Evolutionary conservation across 1,139 yeast species (phyloP).

Genomic region (Diutina pseudorugosa): DNA sequence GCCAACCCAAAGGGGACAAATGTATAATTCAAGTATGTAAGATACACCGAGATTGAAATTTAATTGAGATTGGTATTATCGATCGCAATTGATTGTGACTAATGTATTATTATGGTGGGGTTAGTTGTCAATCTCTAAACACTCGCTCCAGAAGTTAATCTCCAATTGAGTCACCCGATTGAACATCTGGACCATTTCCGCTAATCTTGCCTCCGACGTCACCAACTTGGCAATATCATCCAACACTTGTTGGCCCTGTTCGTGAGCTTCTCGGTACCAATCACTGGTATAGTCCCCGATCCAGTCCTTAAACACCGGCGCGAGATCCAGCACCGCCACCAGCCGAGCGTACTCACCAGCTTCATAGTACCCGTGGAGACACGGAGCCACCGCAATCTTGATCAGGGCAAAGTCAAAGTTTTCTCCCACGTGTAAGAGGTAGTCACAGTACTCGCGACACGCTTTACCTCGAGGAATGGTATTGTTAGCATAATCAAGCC

Average conservation of each 20-base stretch:
- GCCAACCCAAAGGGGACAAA: too few relatives aligned
- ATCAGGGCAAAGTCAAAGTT: constrained; percentile 51
- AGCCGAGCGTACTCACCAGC: neutral
- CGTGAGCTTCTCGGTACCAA: constrained; percentile 42
- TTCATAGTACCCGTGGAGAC: constrained; percentile 53
- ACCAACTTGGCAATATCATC: constrained; percentile 10
- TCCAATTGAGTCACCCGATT: constrained; percentile 48
- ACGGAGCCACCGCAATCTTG: constrained; percentile 62
- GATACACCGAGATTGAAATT: too few relatives aligned
- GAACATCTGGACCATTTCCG: constrained; percentile 45
- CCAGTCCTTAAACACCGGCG: constrained; percentile 42
- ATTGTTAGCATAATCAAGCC: constrained; percentile 32
- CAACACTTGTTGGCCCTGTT: constrained; percentile 34
- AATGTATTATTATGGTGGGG: too few relatives aligned
- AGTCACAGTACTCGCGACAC: constrained; percentile 48
- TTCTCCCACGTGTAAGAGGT: constrained; percentile 40
- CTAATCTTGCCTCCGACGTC: constrained; percentile 25
- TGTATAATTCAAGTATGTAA: too few relatives aligned
- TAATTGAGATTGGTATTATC: too few relatives aligned
- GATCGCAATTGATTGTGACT: too few relatives aligned
- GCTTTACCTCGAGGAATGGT: constrained; percentile 43
- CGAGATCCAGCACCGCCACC: constrained; percentile 14
- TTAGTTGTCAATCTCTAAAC: constrained; percentile 9
- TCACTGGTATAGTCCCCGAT: constrained; percentile 46
- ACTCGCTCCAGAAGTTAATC: constrained; percentile 52